These are phyloP conservation scores for Drosera capensis DNA, from an alignment of 148 eudicot species.

Conservation along the genomic window DNA sequence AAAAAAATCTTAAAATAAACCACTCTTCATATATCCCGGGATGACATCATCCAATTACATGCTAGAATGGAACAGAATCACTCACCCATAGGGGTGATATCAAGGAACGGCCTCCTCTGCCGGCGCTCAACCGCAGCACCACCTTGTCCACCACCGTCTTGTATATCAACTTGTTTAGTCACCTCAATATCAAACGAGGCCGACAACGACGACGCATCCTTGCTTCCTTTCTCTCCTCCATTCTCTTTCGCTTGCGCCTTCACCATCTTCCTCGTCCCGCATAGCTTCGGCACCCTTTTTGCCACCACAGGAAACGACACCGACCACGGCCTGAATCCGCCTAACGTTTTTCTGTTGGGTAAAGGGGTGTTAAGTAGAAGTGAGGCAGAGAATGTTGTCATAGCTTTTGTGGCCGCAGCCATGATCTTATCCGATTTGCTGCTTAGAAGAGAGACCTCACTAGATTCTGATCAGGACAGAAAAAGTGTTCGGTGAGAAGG, in stretches of 20 bases:
- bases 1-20: too few relatives aligned
- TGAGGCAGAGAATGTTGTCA: conserved; percentile 13
- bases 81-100: conserved; percentile 56
- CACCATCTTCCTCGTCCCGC: too few relatives aligned
- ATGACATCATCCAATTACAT: too few relatives aligned
- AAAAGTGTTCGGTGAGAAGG: too few relatives aligned
- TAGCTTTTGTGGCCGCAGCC: conserved; percentile 21
- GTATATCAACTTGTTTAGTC: too few relatives aligned
- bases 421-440: too few relatives aligned
- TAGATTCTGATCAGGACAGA: too few relatives aligned
- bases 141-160: too few relatives aligned
- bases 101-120: conserved; percentile 25
- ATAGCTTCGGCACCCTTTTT: neutral
- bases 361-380: conserved; percentile 9
- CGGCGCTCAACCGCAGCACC: conserved; percentile 24
- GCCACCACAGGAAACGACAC: neutral
- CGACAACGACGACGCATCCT: neutral
- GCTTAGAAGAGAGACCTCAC: too few relatives aligned
- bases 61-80: too few relatives aligned
- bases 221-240: neutral
- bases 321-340: neutral
- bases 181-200: too few relatives aligned
- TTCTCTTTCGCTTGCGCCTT: neutral
- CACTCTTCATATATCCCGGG: too few relatives aligned
- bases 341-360: neutral